A percentile compares a stretch with the other conserved stretches of the same genome.
phyloP scores from a whole-genome alignment of 225 moss, liverwort and hornwort genomes.

The Ulota crispa region DNA sequence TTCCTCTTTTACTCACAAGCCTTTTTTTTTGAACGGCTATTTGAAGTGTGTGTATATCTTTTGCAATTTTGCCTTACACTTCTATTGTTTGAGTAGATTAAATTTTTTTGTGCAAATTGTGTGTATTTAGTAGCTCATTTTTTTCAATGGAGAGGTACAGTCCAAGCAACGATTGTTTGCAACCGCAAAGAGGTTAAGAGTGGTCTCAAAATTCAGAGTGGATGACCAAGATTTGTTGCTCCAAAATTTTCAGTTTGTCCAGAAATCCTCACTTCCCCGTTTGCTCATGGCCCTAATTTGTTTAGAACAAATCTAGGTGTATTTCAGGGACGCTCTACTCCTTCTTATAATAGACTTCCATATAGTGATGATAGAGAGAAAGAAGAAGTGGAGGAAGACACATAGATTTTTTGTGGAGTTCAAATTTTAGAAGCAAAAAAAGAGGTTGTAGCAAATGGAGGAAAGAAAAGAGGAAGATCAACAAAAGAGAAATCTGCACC shows the following conservation, averaged over 20 bases:
- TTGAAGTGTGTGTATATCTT: too few relatives aligned
- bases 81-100: background rate
- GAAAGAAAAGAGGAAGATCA: background rate
- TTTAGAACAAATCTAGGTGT: background rate
- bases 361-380: background rate
- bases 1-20: background rate
- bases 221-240: background rate
- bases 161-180: background rate
- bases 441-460: background rate
- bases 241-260: background rate
- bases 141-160: background rate
- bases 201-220: background rate
- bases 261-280: background rate
- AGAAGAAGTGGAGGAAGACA: background rate
- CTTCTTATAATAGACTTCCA: background rate
- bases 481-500: background rate
- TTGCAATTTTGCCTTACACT: too few relatives aligned
- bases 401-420: background rate
- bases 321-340: background rate
- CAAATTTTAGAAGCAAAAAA: background rate
- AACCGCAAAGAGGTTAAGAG: background rate
- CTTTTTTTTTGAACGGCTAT: too few relatives aligned
- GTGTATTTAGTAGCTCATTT: background rate
- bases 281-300: background rate
- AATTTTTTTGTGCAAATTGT: background rate